These are phyloP conservation scores for Pontederia paniculata DNA, from an alignment of 176 grass and related monocot genomes.

Conservation along the genomic window DNA sequence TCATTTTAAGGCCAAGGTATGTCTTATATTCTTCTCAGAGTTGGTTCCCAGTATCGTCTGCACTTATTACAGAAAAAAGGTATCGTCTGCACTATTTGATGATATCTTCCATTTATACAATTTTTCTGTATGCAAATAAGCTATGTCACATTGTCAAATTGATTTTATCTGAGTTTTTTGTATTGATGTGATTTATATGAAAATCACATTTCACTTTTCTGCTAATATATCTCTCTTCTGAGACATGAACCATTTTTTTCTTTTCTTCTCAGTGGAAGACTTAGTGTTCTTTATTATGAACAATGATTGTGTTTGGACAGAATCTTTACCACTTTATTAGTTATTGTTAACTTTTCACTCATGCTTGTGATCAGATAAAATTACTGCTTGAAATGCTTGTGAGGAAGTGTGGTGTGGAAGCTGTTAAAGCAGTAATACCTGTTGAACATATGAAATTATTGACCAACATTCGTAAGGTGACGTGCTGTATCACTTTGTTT, in stretches of 20 bases:
- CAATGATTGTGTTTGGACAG: too few species aligned
- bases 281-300: too few species aligned
- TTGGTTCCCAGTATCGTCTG: background rate
- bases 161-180: too few species aligned
- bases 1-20: conserved; percentile 90
- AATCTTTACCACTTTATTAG: background rate
- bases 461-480: conserved; percentile 84
- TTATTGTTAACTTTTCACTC: background rate
- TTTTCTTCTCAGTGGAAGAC: background rate
- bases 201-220: too few species aligned
- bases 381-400: conserved; percentile 88
- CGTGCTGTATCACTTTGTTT: background rate
- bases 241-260: conserved; percentile 1
- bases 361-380: conserved; percentile 47
- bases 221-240: too few species aligned
- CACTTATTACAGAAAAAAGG: too few species aligned
- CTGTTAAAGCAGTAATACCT: conserved; percentile 85
- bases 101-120: background rate
- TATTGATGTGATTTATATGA: too few species aligned
- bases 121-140: background rate
- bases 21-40: too few species aligned
- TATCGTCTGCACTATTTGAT: too few species aligned
- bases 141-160: background rate
- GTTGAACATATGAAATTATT: conserved; percentile 94
- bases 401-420: conserved; percentile 88